Evolutionary conservation across 2,329 filamentous ascomycete genomes (phyloP).

Genomic region (Stemphylium beticola): DNA sequence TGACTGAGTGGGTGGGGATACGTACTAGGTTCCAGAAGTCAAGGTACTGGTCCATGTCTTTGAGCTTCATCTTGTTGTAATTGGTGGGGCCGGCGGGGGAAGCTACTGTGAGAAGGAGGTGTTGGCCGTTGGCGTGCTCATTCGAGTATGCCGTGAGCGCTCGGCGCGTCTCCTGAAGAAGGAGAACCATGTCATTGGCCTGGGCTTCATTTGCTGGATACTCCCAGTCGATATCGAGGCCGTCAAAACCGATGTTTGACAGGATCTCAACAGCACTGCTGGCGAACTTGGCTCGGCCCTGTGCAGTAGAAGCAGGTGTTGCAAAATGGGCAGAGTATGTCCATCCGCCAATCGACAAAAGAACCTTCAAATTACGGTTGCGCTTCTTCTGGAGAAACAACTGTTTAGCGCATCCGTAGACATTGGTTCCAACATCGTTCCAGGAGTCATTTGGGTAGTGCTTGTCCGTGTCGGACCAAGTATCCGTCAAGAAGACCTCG

Average conservation of each 20-base stretch:
- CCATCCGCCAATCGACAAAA: slow-evolving; percentile 50
- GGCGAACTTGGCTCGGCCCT: slow-evolving; percentile 42
- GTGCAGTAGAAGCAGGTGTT: slow-evolving; percentile 38
- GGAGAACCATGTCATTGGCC: slow-evolving; percentile 43
- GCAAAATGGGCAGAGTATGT: slow-evolving; percentile 49
- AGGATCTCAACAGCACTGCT: slow-evolving; percentile 42
- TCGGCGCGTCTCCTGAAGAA: slow-evolving; percentile 37
- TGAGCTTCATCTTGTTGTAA: slow-evolving; percentile 53
- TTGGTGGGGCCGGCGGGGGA: slow-evolving; percentile 53
- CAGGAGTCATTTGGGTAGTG: slow-evolving; percentile 48
- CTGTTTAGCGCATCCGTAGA: slow-evolving; percentile 49
- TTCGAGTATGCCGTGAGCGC: slow-evolving; percentile 52
- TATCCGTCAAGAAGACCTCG: slow-evolving; percentile 47
- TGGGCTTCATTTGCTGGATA: slow-evolving; percentile 41
- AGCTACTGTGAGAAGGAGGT: slow-evolving; percentile 56
- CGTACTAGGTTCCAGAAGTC: slow-evolving; percentile 61
- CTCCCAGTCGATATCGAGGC: slow-evolving; percentile 49
- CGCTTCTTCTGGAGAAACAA: slow-evolving; percentile 45
- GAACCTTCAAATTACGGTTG: slow-evolving; percentile 46
- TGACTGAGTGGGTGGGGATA: not conserved
- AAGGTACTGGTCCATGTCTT: slow-evolving; percentile 55
- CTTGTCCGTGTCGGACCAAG: slow-evolving; percentile 48
- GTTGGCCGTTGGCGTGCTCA: slow-evolving; percentile 46
- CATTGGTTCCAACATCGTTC: slow-evolving; percentile 48
- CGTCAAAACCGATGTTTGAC: slow-evolving; percentile 46